phyloP scores from a whole-genome alignment of 225 moss, liverwort and hornwort species.

The Marchantia polymorpha region DNA sequence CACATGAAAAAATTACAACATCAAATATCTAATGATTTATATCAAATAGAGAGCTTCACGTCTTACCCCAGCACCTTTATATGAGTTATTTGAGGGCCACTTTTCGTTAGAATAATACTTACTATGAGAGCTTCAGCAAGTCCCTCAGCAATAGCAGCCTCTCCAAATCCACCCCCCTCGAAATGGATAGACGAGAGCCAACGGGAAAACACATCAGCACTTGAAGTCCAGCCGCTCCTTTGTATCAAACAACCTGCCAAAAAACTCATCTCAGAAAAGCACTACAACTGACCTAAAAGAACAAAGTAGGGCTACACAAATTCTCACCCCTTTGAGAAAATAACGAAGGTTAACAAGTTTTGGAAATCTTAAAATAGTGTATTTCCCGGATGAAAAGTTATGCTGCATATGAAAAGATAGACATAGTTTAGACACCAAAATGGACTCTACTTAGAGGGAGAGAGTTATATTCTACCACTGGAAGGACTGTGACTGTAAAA shows the following conservation, averaged over 20 bases:
- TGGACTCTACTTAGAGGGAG: neutral
- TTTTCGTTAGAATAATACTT: slow-evolving; percentile 5
- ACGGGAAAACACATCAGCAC: slow-evolving; percentile 68
- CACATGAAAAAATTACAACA: no score
- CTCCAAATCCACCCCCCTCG: slow-evolving; percentile 77
- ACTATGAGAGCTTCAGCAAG: slow-evolving; percentile 91
- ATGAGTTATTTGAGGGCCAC: no score
- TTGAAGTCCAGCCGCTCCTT: slow-evolving; percentile 93
- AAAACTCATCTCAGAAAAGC: neutral
- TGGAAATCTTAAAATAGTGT: no score
- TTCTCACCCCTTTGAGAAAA: neutral
- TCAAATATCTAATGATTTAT: no score
- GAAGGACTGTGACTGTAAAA: slow-evolving; percentile 69
- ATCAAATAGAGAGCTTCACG: no score
- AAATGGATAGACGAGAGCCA: slow-evolving; percentile 81
- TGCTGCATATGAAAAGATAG: no score
- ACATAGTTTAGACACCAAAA: neutral
- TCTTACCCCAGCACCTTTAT: no score
- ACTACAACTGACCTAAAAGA: neutral
- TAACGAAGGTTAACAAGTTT: neutral
- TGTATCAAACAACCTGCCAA: slow-evolving; percentile 62
- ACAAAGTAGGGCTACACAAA: neutral
- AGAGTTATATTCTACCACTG: slow-evolving; percentile 45
- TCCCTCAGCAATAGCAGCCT: slow-evolving; percentile 85
- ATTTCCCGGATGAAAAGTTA: no score